Conservation (phyloP, 257 asterid species). For the Solanum dulcamara region DNA sequence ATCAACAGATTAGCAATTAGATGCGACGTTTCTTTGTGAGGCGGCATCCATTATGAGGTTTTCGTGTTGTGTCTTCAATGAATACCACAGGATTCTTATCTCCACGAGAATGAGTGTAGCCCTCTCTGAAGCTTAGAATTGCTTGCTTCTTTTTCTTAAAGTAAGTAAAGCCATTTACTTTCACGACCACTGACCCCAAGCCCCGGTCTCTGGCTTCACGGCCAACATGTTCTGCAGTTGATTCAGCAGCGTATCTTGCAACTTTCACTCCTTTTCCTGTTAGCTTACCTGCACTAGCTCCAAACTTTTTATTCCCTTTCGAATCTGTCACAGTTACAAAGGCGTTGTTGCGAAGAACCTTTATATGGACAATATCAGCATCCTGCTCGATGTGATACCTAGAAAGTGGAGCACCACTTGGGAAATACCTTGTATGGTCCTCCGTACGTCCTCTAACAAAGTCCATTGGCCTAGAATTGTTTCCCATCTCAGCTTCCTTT, state of each 20-base stretch:
- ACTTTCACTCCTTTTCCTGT: conserved; percentile 61
- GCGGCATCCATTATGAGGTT: conserved; percentile 90
- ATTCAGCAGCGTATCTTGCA: conserved; percentile 61
- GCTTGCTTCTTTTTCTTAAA: conserved; percentile 77
- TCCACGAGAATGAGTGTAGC: conserved; percentile 58
- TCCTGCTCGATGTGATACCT: conserved; percentile 39
- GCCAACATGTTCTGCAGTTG: conserved; percentile 82
- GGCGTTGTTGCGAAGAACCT: conserved; percentile 74
- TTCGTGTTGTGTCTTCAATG: conserved; percentile 79
- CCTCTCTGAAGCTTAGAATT: conserved; percentile 66
- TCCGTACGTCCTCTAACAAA: conserved; percentile 8
- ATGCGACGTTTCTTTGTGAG: conserved; percentile 62
- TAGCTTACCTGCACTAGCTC: conserved; percentile 61
- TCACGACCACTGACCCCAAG: conserved; percentile 68
- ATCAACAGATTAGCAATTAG: conserved; percentile 11
- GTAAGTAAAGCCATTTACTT: conserved; percentile 59
- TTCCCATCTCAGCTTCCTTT: conserved; percentile 23
- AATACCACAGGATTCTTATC: conserved; percentile 58
- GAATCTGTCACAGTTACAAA: conserved; percentile 74
- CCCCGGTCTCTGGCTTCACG: conserved; percentile 55
- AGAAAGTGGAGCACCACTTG: not conserved
- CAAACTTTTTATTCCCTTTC: conserved; percentile 61
- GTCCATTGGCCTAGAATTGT: conserved; percentile 14
- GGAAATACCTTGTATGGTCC: not conserved
- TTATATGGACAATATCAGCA: conserved; percentile 83